These are phyloP conservation scores for Castanea sativa DNA, from an alignment of 306 rosid genomes.

Conservation along the genomic window DNA sequence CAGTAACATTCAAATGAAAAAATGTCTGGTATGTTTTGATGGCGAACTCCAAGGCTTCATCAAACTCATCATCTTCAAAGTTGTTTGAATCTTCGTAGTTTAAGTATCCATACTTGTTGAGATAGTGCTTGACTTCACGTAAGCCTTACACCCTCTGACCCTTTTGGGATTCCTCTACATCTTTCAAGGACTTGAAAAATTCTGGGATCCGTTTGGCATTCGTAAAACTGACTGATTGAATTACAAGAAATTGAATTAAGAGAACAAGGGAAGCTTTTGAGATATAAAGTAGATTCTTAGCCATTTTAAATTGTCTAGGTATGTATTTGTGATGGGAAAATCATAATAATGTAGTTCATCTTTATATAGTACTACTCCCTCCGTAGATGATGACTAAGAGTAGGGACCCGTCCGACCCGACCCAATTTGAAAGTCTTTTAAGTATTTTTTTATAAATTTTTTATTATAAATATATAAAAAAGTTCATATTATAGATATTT, in stretches of 20 bases:
- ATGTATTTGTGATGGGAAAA: no score
- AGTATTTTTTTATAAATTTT: no score
- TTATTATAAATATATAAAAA: no score
- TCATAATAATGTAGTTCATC: no score
- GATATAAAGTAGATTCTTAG: no score
- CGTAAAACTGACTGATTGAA: neutral
- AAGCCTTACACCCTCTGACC: neutral
- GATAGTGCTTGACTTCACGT: neutral
- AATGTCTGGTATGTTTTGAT: neutral
- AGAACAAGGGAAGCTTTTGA: neutral
- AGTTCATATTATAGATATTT: no score
- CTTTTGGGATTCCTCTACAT: neutral
- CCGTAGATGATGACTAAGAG: no score
- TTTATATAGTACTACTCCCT: no score
- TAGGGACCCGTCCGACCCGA: no score
- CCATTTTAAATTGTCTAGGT: no score
- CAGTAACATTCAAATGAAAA: conserved; percentile 11
- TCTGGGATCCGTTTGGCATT: neutral
- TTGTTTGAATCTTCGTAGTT: neutral
- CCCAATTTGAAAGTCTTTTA: no score
- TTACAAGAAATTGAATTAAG: neutral
- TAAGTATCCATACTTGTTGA: conserved; percentile 2
- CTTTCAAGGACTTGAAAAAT: neutral
- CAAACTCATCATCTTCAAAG: neutral
- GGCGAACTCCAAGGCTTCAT: neutral